A percentile compares a stretch with the other conserved stretches of the same genome.
phyloP scores from a whole-genome alignment of 2,329 filamentous ascomycete genomes.

The Zasmidium cellare region DNA sequence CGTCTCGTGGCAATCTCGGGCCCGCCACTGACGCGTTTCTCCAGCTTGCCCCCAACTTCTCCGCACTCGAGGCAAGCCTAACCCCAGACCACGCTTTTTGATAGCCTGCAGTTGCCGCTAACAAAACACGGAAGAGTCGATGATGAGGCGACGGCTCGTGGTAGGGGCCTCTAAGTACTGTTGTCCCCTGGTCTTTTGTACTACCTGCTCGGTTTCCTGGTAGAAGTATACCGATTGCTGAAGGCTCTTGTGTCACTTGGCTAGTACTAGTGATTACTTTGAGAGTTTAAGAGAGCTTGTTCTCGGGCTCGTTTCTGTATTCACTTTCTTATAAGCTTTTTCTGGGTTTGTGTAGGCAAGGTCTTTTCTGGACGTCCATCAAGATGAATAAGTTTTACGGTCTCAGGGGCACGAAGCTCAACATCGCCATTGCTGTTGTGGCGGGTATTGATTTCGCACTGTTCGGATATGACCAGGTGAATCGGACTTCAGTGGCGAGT shows the following conservation, averaged over 20 bases:
- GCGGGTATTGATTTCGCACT: constrained; percentile 43
- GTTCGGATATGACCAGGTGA: constrained; percentile 24
- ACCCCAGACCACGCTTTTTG: not conserved
- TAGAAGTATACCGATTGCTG: too few relatives aligned
- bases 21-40: not conserved
- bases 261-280: too few relatives aligned
- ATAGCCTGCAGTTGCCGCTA: not conserved
- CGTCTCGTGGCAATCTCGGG: not conserved
- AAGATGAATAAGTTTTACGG: constrained; percentile 37
- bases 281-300: not conserved
- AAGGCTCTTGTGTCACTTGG: too few relatives aligned
- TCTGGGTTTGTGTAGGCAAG: not conserved
- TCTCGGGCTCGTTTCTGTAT: not conserved
- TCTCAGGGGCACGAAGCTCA: constrained; percentile 42
- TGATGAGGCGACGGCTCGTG: too few relatives aligned
- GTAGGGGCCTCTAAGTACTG: too few relatives aligned
- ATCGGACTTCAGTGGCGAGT: not conserved
- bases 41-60: not conserved
- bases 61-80: not conserved
- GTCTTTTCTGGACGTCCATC: not conserved
- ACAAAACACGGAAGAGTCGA: not conserved
- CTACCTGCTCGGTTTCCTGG: not conserved
- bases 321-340: constrained; percentile 1
- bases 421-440: constrained; percentile 45
- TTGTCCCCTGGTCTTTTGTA: too few relatives aligned